A percentile compares a stretch with the other conserved stretches of the same genome.
Evolutionary conservation across 2,329 filamentous ascomycete genomes (phyloP).

Genomic region (Aplosporella prunicola): DNA sequence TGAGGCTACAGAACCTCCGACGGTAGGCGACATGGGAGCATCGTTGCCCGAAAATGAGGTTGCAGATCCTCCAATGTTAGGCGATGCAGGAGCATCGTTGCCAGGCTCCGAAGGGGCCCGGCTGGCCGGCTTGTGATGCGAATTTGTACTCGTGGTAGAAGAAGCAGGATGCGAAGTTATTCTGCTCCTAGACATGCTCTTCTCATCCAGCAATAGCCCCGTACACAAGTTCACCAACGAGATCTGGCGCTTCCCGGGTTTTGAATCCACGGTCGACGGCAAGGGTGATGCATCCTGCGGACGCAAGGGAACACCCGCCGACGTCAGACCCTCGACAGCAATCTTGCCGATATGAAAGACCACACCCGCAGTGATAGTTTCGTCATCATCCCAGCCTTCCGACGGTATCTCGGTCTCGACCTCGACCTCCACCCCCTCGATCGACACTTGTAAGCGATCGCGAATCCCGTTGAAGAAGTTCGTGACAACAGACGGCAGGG

Average conservation of each 20-base stretch:
- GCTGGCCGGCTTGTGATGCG: neutral
- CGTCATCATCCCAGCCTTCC: constrained; percentile 48
- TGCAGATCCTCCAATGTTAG: too few species aligned
- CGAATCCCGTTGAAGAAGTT: constrained; percentile 65
- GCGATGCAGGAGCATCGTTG: too few species aligned
- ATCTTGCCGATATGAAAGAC: constrained; percentile 53
- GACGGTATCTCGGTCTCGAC: constrained; percentile 46
- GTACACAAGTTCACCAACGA: constrained; percentile 55
- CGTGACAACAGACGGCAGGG: constrained; percentile 60
- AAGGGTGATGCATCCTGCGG: constrained; percentile 2
- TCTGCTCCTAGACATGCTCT: constrained; percentile 7
- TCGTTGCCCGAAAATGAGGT: too few species aligned
- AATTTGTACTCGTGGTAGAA: neutral
- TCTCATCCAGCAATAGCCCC: constrained; percentile 32
- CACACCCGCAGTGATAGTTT: constrained; percentile 25
- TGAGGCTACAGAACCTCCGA: too few species aligned
- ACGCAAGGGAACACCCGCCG: constrained; percentile 15
- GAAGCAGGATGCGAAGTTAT: neutral
- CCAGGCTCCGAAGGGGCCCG: neutral
- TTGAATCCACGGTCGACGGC: constrained; percentile 29
- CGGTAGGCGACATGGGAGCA: too few species aligned
- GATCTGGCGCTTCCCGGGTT: constrained; percentile 57
- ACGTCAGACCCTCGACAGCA: constrained; percentile 53
- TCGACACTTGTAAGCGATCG: constrained; percentile 58
- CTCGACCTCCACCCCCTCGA: constrained; percentile 56